Evolutionary conservation across 2,329 filamentous ascomycete genomes (phyloP), one percentile per base, ranked within the genome.

Genomic region (Sarocladium kiliense): DNA sequence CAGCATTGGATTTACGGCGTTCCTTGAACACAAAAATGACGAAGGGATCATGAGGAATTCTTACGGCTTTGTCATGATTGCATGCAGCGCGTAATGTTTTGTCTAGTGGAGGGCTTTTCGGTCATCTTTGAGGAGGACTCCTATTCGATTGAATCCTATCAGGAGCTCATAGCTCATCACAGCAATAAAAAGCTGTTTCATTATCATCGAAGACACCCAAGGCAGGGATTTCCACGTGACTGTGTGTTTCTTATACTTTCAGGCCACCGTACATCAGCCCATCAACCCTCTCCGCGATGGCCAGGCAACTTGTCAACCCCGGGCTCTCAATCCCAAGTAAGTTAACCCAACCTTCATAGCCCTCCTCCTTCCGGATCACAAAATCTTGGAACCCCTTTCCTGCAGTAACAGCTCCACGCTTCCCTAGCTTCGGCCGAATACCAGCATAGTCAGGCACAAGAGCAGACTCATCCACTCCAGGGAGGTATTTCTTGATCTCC

Each of bases 251-350:
- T 30, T 45, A 47, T 23, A 21, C 39, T 30, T 26, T 54, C 30
- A 54, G 27, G 10, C 36, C 61, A 3, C 69, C 69, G 56, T 84
- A 81, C 54, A 84, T 58, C 53, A 84, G 60, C 53, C 68, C 64
- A 42, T 73, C 69, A 0, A 96, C 91, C 75, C 82, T 80, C 66
- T 96, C 89, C 3, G 79, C 92, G 70, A 97, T 93, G 1, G 91
- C 91, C 73, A 97, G 72, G 62, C 81, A 84, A 68, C 89, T 94
- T 47, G 93, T 97, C 69, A 97, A 72, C 3, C 93, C 93, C 0
- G 93, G 93, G 70, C 90, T 96, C 76, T 97, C 93, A 62, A 97
- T 97, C 0, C 91, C 93, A 62, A 97, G 66, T 61, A 97, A 68
- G 74, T 97, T 97, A 9, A 97, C 80, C 80, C 93, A 97, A 2